Base-by-base conservation (phyloP, 1,284 basidiomycete genomes). In the Rhodotorula sp. region DNA sequence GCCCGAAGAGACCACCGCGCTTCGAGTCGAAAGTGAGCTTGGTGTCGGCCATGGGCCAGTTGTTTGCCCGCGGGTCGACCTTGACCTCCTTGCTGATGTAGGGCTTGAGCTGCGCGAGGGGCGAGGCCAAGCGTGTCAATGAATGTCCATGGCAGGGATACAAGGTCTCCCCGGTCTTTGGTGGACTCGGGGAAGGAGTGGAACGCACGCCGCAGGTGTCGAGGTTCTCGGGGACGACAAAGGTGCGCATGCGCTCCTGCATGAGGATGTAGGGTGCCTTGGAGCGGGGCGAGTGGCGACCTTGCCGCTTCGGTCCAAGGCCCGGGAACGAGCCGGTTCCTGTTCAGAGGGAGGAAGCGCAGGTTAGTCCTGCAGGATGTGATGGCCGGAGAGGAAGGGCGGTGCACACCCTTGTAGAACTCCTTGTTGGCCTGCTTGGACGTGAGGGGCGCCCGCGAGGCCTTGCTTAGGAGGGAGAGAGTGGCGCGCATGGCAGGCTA, bases 381-480 rank as follows among this genome's bases (percentile, higher is more conserved):
- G n/a, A 25, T 4, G 44, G 17, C 8, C 17, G 27, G 55, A 13
- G 66, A 37, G 53, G 44, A 58, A 9, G 44, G 46, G 51, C 12
- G 29, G 25, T 27, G 17, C 64, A 34, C 5, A 90, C 93, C 94
- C 82, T 96, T 97, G 86, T 95, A 96, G 80, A 86, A 96, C 81
- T 96, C 92, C 79, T 95, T 96, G 84, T 94, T 95, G 29, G 87
- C 94, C 63, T 88, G 84, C 81, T 96, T 96, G 0, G 90, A 85
- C 0, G 89, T 93, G 61, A 96, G 84, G 9, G 92, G 86, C 37
- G 88, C 83, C 67, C 94, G 85, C 4, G 90, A 91, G 37, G 93
- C 93, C 57, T 91, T 91, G 46, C 89, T 90, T 12, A 89, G 83
- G 72, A 88, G 83, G 39, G 83, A 86, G 27, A 86, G 80, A 37